phyloP scores from a whole-genome alignment of 2,329 filamentous ascomycete genomes.

The Diaporthe sp. region DNA sequence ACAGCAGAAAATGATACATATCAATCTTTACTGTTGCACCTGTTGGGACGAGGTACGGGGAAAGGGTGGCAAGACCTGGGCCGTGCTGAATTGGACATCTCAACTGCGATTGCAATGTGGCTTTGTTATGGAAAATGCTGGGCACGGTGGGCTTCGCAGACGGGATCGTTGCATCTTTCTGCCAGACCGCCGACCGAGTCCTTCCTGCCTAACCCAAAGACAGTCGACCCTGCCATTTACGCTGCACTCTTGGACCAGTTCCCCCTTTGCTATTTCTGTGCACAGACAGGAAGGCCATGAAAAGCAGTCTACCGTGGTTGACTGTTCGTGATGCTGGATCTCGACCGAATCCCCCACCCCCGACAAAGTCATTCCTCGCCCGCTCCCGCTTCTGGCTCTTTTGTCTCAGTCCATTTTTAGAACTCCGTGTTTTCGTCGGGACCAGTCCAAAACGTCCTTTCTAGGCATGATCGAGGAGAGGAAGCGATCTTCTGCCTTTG shows the following conservation, averaged over 20 bases:
- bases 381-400: slow-evolving; percentile 15
- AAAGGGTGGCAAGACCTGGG: background rate
- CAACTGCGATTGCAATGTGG: background rate
- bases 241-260: background rate
- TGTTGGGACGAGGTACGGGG: background rate
- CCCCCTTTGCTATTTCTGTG: background rate
- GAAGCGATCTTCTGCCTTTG: background rate
- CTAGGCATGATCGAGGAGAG: background rate
- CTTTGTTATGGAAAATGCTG: background rate
- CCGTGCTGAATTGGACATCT: background rate
- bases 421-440: background rate
- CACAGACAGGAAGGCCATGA: background rate
- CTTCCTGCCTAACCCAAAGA: background rate
- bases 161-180: background rate
- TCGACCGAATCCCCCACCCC: background rate
- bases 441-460: background rate
- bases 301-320: background rate
- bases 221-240: background rate
- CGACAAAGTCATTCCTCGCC: background rate
- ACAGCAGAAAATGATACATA: background rate
- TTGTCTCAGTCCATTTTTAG: slow-evolving; percentile 13
- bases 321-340: no score
- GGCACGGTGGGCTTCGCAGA: background rate
- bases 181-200: background rate
- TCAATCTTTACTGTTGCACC: background rate